Conservation (phyloP, 108 stramenopile genomes). For the Conticribra guillardii region DNA sequence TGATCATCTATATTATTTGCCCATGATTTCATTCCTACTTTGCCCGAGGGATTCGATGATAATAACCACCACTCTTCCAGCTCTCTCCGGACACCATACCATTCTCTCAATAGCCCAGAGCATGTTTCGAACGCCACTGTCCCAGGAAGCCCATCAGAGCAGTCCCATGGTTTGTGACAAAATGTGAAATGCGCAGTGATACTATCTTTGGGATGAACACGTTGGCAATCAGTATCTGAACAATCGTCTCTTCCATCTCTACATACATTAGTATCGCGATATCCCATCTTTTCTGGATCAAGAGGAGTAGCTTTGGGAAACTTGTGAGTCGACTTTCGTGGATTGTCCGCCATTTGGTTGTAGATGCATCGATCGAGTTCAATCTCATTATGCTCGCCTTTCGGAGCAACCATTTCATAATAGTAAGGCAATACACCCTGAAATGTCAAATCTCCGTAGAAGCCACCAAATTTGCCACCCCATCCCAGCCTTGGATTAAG, state of each 20-base stretch:
- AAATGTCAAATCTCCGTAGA: slow-evolving; percentile 73
- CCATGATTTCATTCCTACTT: background rate
- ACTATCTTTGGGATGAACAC: slow-evolving; percentile 43
- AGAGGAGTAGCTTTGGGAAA: slow-evolving; percentile 49
- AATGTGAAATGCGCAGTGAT: slow-evolving; percentile 71
- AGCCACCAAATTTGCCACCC: slow-evolving; percentile 82
- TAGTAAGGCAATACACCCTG: slow-evolving; percentile 81
- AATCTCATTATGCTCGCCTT: slow-evolving; percentile 37
- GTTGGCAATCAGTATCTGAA: slow-evolving; percentile 60
- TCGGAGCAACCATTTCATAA: slow-evolving; percentile 54
- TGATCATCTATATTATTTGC: background rate
- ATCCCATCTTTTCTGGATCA: slow-evolving; percentile 41
- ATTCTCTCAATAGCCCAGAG: slow-evolving; percentile 41
- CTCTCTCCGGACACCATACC: slow-evolving; percentile 48
- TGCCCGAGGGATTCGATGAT: slow-evolving; percentile 44
- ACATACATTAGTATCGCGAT: slow-evolving; percentile 40
- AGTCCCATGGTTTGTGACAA: slow-evolving; percentile 74
- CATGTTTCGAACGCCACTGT: slow-evolving; percentile 46
- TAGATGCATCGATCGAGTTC: slow-evolving; percentile 63
- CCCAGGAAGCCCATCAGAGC: slow-evolving; percentile 35
- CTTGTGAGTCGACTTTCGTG: slow-evolving; percentile 36
- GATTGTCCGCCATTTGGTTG: slow-evolving; percentile 77
- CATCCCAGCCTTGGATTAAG: slow-evolving; percentile 53
- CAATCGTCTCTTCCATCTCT: slow-evolving; percentile 55
- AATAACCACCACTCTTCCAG: slow-evolving; percentile 53